These are phyloP conservation scores for Aspergillus egyptiacus DNA, from an alignment of 495 filamentous ascomycete genomes.

Conservation along the genomic window DNA sequence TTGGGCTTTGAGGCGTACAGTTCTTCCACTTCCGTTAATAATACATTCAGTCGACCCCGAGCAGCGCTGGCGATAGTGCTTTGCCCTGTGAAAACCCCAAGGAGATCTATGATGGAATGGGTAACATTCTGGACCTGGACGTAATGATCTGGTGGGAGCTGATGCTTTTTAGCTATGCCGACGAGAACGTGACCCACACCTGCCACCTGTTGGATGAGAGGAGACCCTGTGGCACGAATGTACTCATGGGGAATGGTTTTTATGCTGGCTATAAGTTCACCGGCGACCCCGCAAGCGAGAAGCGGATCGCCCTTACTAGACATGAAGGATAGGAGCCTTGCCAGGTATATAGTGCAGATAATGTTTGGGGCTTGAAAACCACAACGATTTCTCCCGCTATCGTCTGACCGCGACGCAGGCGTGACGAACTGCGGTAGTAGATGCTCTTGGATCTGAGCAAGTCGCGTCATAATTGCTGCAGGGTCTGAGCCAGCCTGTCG, in stretches of 20 bases:
- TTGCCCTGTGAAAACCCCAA: not conserved
- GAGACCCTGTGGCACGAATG: not conserved
- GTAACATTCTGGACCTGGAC: not conserved
- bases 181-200: not conserved
- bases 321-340: not conserved
- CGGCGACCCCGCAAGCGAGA: not conserved
- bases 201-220: not conserved
- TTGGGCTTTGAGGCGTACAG: not conserved
- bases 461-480: not conserved
- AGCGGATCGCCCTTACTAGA: not conserved
- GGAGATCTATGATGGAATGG: not conserved
- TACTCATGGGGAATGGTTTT: not conserved
- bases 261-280: not conserved
- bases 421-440: constrained; percentile 1
- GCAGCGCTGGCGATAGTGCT: not conserved
- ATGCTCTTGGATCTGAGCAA: not conserved
- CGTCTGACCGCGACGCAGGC: not conserved
- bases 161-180: not conserved
- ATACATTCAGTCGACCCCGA: not conserved
- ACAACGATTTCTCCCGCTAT: not conserved
- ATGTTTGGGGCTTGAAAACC: constrained; percentile 7
- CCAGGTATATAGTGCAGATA: constrained; percentile 6
- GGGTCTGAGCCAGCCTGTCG: not conserved
- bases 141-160: not conserved
- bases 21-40: not conserved